Base-by-base conservation (phyloP, 371 early-diverging fungal species). In the Apophysomyces sp. region DNA sequence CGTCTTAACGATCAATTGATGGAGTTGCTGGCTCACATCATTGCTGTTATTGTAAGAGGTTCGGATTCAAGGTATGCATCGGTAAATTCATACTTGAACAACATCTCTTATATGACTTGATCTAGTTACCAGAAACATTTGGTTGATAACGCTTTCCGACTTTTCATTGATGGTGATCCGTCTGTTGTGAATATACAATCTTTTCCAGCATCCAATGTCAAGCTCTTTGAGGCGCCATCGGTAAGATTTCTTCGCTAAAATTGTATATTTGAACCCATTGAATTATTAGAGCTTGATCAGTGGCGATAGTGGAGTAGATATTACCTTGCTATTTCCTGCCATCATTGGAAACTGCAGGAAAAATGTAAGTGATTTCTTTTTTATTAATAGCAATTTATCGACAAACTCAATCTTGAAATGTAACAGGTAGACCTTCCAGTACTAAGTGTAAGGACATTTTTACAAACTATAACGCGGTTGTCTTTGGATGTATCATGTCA, bases 361-460 rank as follows among this genome's bases (percentile, higher is more conserved):
- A 64, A 67, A 73, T 1, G 76, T 67, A 70, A 63, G 64, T 41
- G 29, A n/a, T 12, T 1, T n/a, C 27, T 39, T 37, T 61, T 28
- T 53, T 16, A 15, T 44, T 34, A 40, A 15, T 63, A 12, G 40
- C 13, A 24, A 13, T 60, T 21, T 30, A 18, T 13, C n/a, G 37
- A 36, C 15, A 53, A n/a, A 54, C 29, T 18, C 11, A 15, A 7
- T 2, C 9, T 12, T 30, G 56, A 26, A 26, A n/a, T 44, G 7
- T 18, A 34, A 39, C 63, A 82, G 80, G 69, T 77, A 0, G 52
- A 59, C 11, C 64, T 86, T 8, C 85, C 86, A 0, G 65, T 81
- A 3, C 60, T 64, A 13, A 65, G 74, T 53, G 18, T 77, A 27
- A 60, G 64, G 41, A 68, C 60, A 24, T 83, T 83, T 34, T 52